phyloP scores from a whole-genome alignment of 805 yeast genomes.

The Isabelozyma heimii region DNA sequence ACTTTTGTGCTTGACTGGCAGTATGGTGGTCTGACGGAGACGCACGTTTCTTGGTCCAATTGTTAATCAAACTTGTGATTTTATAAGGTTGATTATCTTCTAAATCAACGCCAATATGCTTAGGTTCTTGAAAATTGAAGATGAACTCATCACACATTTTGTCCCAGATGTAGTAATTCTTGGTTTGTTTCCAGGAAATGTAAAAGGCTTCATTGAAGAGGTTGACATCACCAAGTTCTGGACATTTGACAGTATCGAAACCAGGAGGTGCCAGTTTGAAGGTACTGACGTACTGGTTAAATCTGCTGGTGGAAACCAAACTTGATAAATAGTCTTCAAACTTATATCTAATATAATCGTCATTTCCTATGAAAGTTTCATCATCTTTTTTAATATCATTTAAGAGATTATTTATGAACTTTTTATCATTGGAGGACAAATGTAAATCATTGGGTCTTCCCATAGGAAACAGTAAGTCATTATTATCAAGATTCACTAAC shows the following conservation, averaged over 20 bases:
- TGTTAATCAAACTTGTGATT: constrained; percentile 19
- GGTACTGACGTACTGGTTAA: constrained; percentile 51
- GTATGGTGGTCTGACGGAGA: not conserved
- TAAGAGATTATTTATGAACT: constrained; percentile 64
- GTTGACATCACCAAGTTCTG: constrained; percentile 24
- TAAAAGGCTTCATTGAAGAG: constrained; percentile 33
- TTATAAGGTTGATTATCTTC: constrained; percentile 15
- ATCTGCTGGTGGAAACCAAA: constrained; percentile 68
- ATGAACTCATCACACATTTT: constrained; percentile 41
- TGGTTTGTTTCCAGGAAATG: constrained; percentile 29
- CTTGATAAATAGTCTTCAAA: constrained; percentile 90
- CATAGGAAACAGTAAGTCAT: constrained; percentile 44
- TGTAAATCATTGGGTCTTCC: constrained; percentile 29
- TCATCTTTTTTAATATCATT: constrained; percentile 45
- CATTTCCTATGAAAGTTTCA: constrained; percentile 43
- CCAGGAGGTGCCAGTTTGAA: constrained; percentile 43
- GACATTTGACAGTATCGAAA: constrained; percentile 19
- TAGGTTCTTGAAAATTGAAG: constrained; percentile 41
- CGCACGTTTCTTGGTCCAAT: not conserved
- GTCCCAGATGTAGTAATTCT: constrained; percentile 40
- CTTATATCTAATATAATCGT: constrained; percentile 81
- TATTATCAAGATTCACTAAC: constrained; percentile 66
- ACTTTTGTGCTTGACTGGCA: not conserved
- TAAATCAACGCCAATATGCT: constrained; percentile 31
- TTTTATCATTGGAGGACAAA: constrained; percentile 54